These are phyloP conservation scores for Tarenaya hassleriana DNA, from an alignment of 345 rosid genomes.

Conservation along the genomic window DNA sequence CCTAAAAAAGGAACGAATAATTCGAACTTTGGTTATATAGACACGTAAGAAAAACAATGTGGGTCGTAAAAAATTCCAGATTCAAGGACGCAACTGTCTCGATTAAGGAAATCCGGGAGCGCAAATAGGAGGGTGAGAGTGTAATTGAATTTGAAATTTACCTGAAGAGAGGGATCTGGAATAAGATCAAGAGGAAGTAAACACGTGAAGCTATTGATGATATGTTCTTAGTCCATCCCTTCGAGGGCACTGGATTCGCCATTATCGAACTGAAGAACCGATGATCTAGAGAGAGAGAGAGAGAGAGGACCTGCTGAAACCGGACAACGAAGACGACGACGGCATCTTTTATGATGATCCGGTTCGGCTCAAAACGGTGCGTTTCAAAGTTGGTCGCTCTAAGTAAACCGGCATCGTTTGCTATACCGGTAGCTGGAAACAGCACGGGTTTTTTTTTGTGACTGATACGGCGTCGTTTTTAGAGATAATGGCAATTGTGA, in stretches of 20 bases:
- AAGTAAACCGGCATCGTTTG: too few species aligned
- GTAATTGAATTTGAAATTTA: slow-evolving; percentile 15
- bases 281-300: slow-evolving; percentile 11
- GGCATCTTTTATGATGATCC: background rate
- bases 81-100: background rate
- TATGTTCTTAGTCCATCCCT: slow-evolving; percentile 52
- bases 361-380: too few species aligned
- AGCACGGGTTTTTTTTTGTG: too few species aligned
- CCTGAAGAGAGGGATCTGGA: slow-evolving; percentile 97
- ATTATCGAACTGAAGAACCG: slow-evolving; percentile 12
- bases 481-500: too few species aligned
- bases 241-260: slow-evolving; percentile 37
- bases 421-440: too few species aligned
- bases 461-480: too few species aligned
- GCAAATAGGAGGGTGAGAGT: slow-evolving; percentile 9
- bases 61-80: background rate
- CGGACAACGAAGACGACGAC: slow-evolving; percentile 8
- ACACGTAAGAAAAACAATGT: background rate
- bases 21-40: background rate
- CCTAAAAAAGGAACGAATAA: background rate
- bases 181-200: slow-evolving; percentile 68
- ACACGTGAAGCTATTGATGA: slow-evolving; percentile 55
- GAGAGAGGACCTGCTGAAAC: slow-evolving; percentile 13
- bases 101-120: slow-evolving; percentile 3
- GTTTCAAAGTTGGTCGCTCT: too few species aligned